Evolutionary conservation across 495 filamentous ascomycete species (phyloP), one percentile per base, ranked within the genome.

Genomic region (Neurospora sp.): DNA sequence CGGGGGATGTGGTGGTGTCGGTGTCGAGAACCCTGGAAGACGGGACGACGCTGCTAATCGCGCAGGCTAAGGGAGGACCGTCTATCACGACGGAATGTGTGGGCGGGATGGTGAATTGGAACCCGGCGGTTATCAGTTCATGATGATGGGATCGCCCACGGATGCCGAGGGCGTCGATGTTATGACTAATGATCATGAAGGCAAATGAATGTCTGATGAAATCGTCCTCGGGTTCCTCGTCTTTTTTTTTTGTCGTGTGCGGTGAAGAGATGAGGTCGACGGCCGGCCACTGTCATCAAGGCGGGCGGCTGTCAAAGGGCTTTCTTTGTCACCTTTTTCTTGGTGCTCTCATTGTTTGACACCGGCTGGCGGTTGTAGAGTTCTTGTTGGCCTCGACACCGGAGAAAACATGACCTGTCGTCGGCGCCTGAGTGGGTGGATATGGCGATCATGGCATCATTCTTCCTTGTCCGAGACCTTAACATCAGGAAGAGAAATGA

Each of bases 1-100:
- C 70, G 22, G 77, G 77, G 3, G 75, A 75, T 10, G 75, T 79
- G 35, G 71, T 73, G 2, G 75, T 79, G 37, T 71, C 73, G 8
- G 73, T 77, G 10, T 22, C 44, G 11, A 40, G 77, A 35, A 66
- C 53, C 27, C 53, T 66, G 27, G 14, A 66, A 66, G 3, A 66
- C 31, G 53, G 53, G 27, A 66, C 27, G 27, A 66, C 14, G 27
- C 11, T 7, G 53, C 27, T 35, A 35, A 66, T 66, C 2, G 53
- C 14, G 14, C 2, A 66, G 53, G 53, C 53, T 0, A 37, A 18
- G 53, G 53, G 53, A 35, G 53, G 53, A 4, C 53, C 53, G 9
- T 35, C 53, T 3, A 66, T 66, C 53, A 66, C 53, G 27, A 35
- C 27, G 7, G 27, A 66, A 1, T 66, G 53, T 12, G 53, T 66